These are phyloP conservation scores for Xylariaceae sp. DNA, from an alignment of 2,329 filamentous ascomycete genomes.

Conservation along the genomic window DNA sequence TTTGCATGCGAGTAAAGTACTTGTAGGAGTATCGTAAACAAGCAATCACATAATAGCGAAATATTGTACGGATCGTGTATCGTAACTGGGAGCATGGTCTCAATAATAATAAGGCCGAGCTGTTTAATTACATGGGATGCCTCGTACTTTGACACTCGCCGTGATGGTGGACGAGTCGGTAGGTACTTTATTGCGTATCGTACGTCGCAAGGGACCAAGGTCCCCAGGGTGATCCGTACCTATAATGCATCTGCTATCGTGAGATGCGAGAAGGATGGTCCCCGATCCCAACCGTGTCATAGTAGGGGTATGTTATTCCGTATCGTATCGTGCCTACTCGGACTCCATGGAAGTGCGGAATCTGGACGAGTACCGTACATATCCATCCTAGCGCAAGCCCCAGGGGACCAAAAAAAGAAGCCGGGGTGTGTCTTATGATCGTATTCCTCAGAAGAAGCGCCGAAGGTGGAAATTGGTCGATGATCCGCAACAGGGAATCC, in stretches of 20 bases:
- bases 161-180: no score
- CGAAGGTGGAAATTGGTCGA: constrained; percentile 19
- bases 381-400: constrained; percentile 13
- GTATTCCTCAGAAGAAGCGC: constrained; percentile 5
- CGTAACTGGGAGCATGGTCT: no score
- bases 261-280: background rate
- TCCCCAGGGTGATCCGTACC: no score
- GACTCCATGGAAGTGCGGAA: background rate
- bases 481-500: constrained; percentile 25
- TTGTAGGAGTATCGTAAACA: no score
- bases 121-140: constrained; percentile 9
- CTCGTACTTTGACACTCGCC: no score
- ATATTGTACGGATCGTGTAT: no score
- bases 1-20: no score
- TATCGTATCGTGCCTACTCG: background rate
- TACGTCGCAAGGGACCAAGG: no score
- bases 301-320: background rate
- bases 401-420: constrained; percentile 6
- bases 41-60: no score
- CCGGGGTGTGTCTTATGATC: background rate
- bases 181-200: no score
- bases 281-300: background rate
- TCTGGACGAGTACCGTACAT: no score
- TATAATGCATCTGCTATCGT: no score
- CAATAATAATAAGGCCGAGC: constrained; percentile 12